Evolutionary conservation across 2,329 filamentous ascomycete species (phyloP).

Genomic region (Sporothrix globosa): DNA sequence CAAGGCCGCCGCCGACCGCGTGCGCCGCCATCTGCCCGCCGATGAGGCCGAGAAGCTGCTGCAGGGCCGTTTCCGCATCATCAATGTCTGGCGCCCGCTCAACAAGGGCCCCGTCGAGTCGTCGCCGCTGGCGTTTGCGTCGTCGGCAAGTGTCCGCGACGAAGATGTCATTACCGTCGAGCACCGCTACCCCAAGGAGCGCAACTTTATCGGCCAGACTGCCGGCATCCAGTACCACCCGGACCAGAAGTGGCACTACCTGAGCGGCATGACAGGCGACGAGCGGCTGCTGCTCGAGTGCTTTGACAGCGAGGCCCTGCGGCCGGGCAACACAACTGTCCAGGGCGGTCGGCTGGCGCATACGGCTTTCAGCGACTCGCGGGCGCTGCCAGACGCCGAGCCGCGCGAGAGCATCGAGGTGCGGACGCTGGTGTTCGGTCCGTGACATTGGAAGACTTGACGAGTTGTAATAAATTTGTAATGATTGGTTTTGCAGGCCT

Average conservation of each 20-base stretch:
- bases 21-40: slow-evolving; percentile 64
- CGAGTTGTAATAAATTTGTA: not conserved
- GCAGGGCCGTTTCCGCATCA: slow-evolving; percentile 72
- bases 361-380: slow-evolving; percentile 77
- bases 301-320: slow-evolving; percentile 67
- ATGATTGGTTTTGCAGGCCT: slow-evolving; percentile 4
- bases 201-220: slow-evolving; percentile 71
- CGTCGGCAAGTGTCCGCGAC: slow-evolving; percentile 63
- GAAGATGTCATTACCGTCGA: slow-evolving; percentile 71
- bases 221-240: slow-evolving; percentile 66
- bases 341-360: slow-evolving; percentile 66
- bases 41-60: slow-evolving; percentile 70
- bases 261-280: slow-evolving; percentile 73
- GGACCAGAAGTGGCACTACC: slow-evolving; percentile 75
- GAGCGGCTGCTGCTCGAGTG: slow-evolving; percentile 79
- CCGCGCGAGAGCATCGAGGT: slow-evolving; percentile 89
- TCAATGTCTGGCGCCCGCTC: slow-evolving; percentile 82
- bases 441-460: slow-evolving; percentile 42
- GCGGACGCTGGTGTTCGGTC: slow-evolving; percentile 78
- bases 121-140: slow-evolving; percentile 69
- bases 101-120: slow-evolving; percentile 64
- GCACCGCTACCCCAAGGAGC: slow-evolving; percentile 64
- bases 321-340: slow-evolving; percentile 50
- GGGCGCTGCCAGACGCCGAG: slow-evolving; percentile 69
- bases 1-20: slow-evolving; percentile 66